Evolutionary conservation across 352 stramenopile genomes (phyloP), one percentile per base, ranked within the genome.

Genomic region (Globisporangium parvum): DNA sequence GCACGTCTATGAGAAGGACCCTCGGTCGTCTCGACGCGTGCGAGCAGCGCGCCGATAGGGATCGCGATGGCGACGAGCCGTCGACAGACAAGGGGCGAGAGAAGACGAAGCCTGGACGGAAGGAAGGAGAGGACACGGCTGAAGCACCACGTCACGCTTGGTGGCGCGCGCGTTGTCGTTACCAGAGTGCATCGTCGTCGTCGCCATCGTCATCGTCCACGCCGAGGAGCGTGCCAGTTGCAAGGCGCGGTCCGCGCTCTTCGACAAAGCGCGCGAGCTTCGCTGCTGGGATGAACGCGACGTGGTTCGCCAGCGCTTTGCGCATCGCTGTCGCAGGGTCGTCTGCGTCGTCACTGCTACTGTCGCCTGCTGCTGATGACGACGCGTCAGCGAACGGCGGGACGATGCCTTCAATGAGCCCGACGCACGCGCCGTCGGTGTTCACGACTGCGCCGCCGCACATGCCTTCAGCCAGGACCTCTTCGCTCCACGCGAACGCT

Each of bases 391-490:
- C 51, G 28, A 68, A 69, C 3, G 58, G 66, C 18, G 83, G 80
- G 8, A 93, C 83, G 50, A 91, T 89, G 12, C 83, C 83, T 66
- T 93, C 83, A 11, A 93, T 75, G 50, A 93, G 65, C 3, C 83
- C 83, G 40, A 90, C 71, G 42, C 78, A 88, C 44, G 72, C 53
- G 21, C 70, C 60, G 9, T 60, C 60, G 0, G 56, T 58, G 53
- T 71, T 59, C 33, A 90, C 28, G 15, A 89, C 83, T 0, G 83
- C 83, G 18, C 83, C 83, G 17, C 83, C 83, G 47, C 83, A 93
- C 83, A 93, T 93, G 26, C 83, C 83, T 69, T 93, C 80, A 53
- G 87, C 75, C 33, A 93, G 55, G 11, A 91, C 65, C 51, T 87
- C 69, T 49, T 80, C 67, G 63, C 78, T 93, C 75, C 68, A 87